Evolutionary conservation across 2,329 filamentous ascomycete species (phyloP).

Genomic region (Penicillium hesseltinei): DNA sequence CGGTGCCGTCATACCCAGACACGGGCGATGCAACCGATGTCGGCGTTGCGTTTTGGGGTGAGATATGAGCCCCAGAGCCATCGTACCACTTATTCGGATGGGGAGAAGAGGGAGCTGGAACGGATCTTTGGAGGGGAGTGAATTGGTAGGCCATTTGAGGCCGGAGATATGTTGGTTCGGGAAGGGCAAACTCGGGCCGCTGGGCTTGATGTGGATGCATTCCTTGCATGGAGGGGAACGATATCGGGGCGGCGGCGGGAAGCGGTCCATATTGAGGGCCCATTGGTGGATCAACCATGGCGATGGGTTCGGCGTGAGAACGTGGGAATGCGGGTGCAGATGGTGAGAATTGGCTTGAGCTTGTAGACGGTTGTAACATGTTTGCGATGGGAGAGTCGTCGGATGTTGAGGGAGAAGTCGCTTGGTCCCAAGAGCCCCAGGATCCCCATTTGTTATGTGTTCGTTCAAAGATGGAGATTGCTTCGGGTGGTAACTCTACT

Average conservation of each 20-base stretch:
- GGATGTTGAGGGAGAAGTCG: conserved; percentile 32
- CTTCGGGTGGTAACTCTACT: conserved; percentile 82
- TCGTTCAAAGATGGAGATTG: conserved; percentile 68
- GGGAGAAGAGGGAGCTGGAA: conserved; percentile 18
- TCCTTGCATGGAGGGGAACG: conserved; percentile 22
- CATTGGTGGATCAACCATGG: conserved; percentile 13
- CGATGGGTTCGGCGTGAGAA: conserved; percentile 8
- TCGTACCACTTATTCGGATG: conserved; percentile 35
- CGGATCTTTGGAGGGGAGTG: conserved; percentile 7
- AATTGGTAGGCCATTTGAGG: conserved; percentile 24
- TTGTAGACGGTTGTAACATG: conserved; percentile 17
- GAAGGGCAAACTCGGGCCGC: conserved; percentile 23
- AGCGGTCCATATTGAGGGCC: conserved; percentile 15
- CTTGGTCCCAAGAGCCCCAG: conserved; percentile 53
- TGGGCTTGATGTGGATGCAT: conserved; percentile 21
- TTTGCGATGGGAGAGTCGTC: conserved; percentile 25
- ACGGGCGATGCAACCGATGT: conserved; percentile 38
- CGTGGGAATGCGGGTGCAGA: conserved; percentile 4
- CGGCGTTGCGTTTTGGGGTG: conserved; percentile 21
- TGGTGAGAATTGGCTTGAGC: conserved; percentile 20
- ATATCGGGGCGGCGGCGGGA: conserved; percentile 14
- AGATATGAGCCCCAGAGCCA: not conserved
- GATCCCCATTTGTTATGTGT: conserved; percentile 77
- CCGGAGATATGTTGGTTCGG: conserved; percentile 36
- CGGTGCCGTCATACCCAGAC: conserved; percentile 59